phyloP scores from a whole-genome alignment of 108 stramenopile species.

The Epithemia pelagica region DNA sequence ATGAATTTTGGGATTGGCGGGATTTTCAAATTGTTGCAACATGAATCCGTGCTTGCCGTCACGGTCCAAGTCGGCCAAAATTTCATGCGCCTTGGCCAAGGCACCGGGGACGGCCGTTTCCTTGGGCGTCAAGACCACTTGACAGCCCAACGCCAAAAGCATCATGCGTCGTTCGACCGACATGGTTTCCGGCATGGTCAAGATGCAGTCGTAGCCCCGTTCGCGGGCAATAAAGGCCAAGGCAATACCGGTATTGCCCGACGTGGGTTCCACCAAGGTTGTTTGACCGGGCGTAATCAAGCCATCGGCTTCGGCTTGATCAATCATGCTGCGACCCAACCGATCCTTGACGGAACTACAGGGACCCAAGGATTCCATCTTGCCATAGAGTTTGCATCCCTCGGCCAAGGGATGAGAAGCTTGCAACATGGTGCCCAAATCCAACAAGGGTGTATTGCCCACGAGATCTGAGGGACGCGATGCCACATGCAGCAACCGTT shows the following conservation, averaged over 20 bases:
- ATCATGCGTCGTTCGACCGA: slow-evolving; percentile 62
- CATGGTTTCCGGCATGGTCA: slow-evolving; percentile 93
- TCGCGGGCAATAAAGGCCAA: slow-evolving; percentile 69
- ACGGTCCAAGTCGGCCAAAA: slow-evolving; percentile 38
- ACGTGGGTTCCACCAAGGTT: slow-evolving; percentile 41
- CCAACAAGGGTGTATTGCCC: slow-evolving; percentile 58
- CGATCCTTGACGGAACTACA: slow-evolving; percentile 56
- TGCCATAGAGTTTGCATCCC: slow-evolving; percentile 42
- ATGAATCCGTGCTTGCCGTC: slow-evolving; percentile 42
- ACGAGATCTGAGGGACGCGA: slow-evolving; percentile 49
- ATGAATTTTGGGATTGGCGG: slow-evolving; percentile 68
- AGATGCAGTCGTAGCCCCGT: slow-evolving; percentile 63
- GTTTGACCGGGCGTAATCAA: slow-evolving; percentile 30
- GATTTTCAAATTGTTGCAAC: slow-evolving; percentile 73
- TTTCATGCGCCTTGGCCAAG: slow-evolving; percentile 64
- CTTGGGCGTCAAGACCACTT: slow-evolving; percentile 69
- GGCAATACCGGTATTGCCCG: slow-evolving; percentile 84
- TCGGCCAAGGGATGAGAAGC: slow-evolving; percentile 33
- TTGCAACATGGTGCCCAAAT: slow-evolving; percentile 26
- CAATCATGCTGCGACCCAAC: slow-evolving; percentile 40
- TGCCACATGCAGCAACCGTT: slow-evolving; percentile 25
- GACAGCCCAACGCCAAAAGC: slow-evolving; percentile 50
- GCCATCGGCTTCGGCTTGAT: slow-evolving; percentile 40
- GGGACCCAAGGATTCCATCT: slow-evolving; percentile 60
- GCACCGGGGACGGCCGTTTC: slow-evolving; percentile 62